Evolutionary conservation across 1,284 basidiomycete species (phyloP).

Genomic region (Phylloboletellus chloephorus): DNA sequence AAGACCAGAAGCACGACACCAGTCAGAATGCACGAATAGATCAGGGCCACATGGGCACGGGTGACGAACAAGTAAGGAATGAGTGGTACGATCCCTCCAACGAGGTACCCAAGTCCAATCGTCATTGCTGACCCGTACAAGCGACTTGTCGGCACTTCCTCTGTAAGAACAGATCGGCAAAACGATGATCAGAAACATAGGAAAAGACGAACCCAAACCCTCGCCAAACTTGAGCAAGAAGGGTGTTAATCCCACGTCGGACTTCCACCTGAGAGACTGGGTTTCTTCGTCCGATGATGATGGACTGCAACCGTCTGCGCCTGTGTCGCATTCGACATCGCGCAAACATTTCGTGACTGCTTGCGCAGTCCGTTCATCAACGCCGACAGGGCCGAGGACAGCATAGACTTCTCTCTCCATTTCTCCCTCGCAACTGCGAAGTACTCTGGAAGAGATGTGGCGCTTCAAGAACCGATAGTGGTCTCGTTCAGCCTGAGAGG

Average conservation of each 20-base stretch:
- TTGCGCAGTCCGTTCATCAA: conserved; percentile 77
- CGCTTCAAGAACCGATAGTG: conserved; percentile 82
- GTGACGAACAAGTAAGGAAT: conserved; percentile 87
- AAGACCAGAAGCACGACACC: conserved; percentile 85
- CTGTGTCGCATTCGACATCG: conserved; percentile 52
- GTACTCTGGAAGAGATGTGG: conserved; percentile 76
- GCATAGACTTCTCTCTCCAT: conserved; percentile 93
- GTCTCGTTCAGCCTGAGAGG: conserved; percentile 93
- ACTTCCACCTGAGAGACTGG: conserved; percentile 53
- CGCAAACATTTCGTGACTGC: conserved; percentile 74
- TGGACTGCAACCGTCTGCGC: conserved; percentile 21
- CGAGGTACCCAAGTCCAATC: conserved; percentile 81
- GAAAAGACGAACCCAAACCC: conserved; percentile 61
- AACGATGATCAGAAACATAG: background rate
- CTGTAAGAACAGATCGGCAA: conserved; percentile 34
- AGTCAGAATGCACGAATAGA: conserved; percentile 75
- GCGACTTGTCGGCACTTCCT: conserved; percentile 71
- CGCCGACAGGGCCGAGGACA: conserved; percentile 83
- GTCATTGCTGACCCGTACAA: conserved; percentile 86
- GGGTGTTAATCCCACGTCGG: conserved; percentile 77
- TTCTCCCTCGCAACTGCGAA: conserved; percentile 85
- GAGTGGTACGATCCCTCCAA: conserved; percentile 86
- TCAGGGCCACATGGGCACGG: conserved; percentile 57
- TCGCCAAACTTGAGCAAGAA: conserved; percentile 93
- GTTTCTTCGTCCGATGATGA: conserved; percentile 43